These are phyloP conservation scores for Cadophora sp. DNA, from an alignment of 2,329 filamentous ascomycete species.

Conservation along the genomic window DNA sequence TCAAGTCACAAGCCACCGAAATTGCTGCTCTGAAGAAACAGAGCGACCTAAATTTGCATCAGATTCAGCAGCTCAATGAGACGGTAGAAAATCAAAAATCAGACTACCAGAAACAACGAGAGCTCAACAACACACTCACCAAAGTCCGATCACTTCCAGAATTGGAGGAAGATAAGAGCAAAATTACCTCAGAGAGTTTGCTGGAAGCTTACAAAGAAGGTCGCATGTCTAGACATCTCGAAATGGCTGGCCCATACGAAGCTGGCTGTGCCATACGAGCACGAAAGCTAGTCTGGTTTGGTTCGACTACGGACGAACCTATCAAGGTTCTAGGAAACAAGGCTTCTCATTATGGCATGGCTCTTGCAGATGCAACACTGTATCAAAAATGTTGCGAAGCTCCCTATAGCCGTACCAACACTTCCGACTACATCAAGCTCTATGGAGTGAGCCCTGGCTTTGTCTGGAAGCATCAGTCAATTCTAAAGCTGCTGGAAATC, in stretches of 20 bases:
- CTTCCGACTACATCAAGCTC: not conserved
- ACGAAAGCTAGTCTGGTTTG: not conserved
- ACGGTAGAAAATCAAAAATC: not conserved
- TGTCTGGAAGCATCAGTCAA: not conserved
- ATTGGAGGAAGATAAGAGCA: not conserved
- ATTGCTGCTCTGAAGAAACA: too few relatives aligned
- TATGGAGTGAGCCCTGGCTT: not conserved
- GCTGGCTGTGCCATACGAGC: not conserved
- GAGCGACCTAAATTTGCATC: too few relatives aligned
- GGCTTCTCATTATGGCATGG: constrained; percentile 3
- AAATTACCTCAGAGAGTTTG: not conserved
- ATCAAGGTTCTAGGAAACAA: not conserved
- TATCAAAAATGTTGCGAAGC: not conserved
- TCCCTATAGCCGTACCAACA: not conserved
- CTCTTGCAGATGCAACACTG: not conserved
- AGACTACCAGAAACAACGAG: not conserved
- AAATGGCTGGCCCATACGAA: not conserved
- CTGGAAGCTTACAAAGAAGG: not conserved
- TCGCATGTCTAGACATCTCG: not conserved
- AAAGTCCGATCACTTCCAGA: not conserved
- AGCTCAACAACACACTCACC: not conserved
- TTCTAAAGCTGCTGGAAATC: too few relatives aligned
- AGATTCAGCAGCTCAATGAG: too few relatives aligned
- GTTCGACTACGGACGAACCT: not conserved
- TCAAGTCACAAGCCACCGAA: too few relatives aligned